A percentile compares a stretch with the other conserved stretches of the same genome.
Evolutionary conservation across 169 alveolate species (phyloP).

Genomic region (Eimeria praecox): DNA sequence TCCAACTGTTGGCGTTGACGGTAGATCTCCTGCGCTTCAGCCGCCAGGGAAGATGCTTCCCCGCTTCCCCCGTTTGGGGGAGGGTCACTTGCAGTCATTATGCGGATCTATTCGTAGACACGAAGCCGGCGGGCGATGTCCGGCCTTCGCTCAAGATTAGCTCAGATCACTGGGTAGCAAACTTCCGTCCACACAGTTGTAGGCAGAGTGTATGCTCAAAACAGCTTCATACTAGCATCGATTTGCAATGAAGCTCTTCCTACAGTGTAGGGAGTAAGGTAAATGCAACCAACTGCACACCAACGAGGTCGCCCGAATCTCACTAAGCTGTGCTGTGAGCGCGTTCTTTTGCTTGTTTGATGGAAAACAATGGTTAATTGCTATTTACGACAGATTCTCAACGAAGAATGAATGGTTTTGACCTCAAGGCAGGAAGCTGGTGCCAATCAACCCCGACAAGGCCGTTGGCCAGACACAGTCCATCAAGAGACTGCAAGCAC

Average conservation of each 20-base stretch:
- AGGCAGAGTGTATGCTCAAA: neutral
- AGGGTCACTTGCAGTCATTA: neutral
- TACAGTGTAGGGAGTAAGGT: neutral
- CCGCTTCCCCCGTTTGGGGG: neutral
- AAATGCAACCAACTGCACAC: neutral
- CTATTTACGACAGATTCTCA: neutral
- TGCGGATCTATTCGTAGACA: neutral
- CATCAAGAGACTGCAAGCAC: neutral
- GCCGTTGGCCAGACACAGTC: neutral
- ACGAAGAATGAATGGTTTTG: neutral
- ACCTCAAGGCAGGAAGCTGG: neutral
- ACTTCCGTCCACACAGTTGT: neutral
- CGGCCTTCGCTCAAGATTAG: neutral
- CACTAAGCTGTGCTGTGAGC: neutral
- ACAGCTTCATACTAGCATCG: neutral
- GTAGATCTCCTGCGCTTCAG: slow-evolving; percentile 2
- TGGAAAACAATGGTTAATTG: neutral
- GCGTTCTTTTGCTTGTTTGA: neutral
- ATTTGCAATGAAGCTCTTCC: neutral
- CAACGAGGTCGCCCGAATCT: neutral
- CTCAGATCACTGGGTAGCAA: neutral
- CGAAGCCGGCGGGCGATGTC: neutral
- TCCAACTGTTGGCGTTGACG: slow-evolving; percentile 44
- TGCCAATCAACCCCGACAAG: neutral
- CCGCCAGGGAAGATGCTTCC: slow-evolving; percentile 16